A percentile compares a stretch with the other conserved stretches of the same genome.
phyloP scores from a whole-genome alignment of 768 basidiomycete genomes.

The Plicaturopsis crispa region DNA sequence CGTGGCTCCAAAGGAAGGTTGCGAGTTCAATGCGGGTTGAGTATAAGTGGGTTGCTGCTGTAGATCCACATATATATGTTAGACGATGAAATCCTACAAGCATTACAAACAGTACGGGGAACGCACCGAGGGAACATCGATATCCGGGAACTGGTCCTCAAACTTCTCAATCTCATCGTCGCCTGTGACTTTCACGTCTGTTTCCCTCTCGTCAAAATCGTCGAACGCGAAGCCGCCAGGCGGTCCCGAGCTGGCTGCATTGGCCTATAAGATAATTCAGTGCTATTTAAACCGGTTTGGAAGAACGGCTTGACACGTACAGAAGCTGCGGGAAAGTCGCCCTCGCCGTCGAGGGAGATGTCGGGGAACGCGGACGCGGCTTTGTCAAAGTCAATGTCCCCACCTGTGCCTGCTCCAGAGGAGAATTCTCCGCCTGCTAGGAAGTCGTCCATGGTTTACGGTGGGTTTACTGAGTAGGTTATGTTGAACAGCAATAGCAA shows the following conservation, averaged over 20 bases:
- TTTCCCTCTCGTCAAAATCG: constrained; percentile 49
- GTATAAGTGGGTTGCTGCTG: not conserved
- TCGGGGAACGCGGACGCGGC: constrained; percentile 84
- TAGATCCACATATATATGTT: constrained; percentile 2
- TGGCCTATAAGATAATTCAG: constrained; percentile 14
- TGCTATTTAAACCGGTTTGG: no score
- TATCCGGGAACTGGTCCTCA: constrained; percentile 78
- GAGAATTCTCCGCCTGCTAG: constrained; percentile 1
- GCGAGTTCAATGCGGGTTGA: constrained; percentile 16
- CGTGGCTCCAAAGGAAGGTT: constrained; percentile 37
- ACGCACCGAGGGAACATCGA: constrained; percentile 56
- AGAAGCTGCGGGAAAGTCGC: constrained; percentile 40
- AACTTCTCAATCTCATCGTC: constrained; percentile 84
- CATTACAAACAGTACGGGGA: no score
- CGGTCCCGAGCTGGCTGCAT: constrained; percentile 15
- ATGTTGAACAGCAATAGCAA: no score
- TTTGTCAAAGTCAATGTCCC: constrained; percentile 73
- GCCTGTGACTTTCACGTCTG: constrained; percentile 75
- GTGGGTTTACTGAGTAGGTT: no score
- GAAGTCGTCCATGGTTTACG: constrained; percentile 11
- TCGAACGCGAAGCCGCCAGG: constrained; percentile 56
- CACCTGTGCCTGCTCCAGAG: constrained; percentile 22
- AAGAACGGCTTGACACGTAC: no score
- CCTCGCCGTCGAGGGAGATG: constrained; percentile 64
- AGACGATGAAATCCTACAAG: constrained; percentile 2